Evolutionary conservation across 1,284 basidiomycete genomes (phyloP).

Genomic region (Tremellales sp.): DNA sequence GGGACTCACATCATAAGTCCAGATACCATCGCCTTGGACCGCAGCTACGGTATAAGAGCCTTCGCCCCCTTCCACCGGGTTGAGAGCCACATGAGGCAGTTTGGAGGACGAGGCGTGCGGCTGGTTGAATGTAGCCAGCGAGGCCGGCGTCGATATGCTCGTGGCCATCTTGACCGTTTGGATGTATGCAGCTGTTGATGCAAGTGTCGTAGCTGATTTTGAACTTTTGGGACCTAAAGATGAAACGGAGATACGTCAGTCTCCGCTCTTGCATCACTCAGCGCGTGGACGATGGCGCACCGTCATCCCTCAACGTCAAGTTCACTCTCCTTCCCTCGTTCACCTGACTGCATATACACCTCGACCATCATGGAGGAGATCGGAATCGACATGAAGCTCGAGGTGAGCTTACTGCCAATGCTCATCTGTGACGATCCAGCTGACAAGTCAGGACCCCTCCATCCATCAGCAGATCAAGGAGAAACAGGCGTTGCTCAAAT

Average conservation of each 20-base stretch:
- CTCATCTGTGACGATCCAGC: neutral
- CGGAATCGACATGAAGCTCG: constrained; percentile 74
- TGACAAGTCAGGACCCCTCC: constrained; percentile 68
- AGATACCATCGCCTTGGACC: constrained; percentile 47
- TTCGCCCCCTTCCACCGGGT: constrained; percentile 33
- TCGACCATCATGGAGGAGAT: constrained; percentile 52
- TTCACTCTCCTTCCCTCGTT: neutral
- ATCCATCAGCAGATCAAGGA: constrained; percentile 82
- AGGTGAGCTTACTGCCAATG: constrained; percentile 54
- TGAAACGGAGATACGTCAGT: neutral
- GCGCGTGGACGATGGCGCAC: neutral
- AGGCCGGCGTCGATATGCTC: constrained; percentile 37
- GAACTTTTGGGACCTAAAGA: neutral
- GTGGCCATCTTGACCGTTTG: constrained; percentile 22
- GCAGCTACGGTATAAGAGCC: constrained; percentile 37
- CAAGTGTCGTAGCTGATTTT: neutral
- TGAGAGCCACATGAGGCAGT: constrained; percentile 33
- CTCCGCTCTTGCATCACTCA: neutral
- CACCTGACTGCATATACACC: neutral
- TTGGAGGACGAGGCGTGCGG: constrained; percentile 40
- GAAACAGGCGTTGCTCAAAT: constrained; percentile 77
- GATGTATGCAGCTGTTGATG: neutral
- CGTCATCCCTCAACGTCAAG: neutral
- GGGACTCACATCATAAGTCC: constrained; percentile 48
- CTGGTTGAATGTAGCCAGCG: constrained; percentile 37